phyloP scores from a whole-genome alignment of 306 rosid genomes.

The Quercus robur region DNA sequence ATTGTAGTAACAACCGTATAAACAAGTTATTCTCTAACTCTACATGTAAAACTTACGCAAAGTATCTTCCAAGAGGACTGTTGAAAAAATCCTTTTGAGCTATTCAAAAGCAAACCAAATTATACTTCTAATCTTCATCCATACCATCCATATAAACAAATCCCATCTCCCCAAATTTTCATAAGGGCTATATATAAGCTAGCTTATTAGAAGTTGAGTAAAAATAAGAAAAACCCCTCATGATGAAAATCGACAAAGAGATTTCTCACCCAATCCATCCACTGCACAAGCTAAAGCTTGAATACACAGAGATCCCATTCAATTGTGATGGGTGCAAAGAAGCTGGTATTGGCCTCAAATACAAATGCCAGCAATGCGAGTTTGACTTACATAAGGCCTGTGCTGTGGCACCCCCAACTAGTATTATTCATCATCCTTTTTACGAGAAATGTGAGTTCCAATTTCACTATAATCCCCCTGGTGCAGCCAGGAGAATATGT shows the following conservation, averaged over 20 bases:
- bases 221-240: background rate
- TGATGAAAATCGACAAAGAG: conserved; percentile 37
- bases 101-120: conserved; percentile 5
- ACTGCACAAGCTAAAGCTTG: conserved; percentile 40
- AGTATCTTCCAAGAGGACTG: conserved; percentile 26
- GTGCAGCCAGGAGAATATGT: conserved; percentile 31
- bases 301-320: conserved; percentile 48
- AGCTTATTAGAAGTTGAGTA: background rate
- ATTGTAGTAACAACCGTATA: conserved; percentile 14
- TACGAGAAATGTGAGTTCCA: conserved; percentile 45
- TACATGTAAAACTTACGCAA: conserved; percentile 32
- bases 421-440: conserved; percentile 32
- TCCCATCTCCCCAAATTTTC: background rate
- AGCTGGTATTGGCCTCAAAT: conserved; percentile 52
- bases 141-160: background rate
- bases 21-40: conserved; percentile 34
- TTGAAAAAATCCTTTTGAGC: background rate
- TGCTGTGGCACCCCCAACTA: conserved; percentile 23
- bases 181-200: background rate
- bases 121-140: background rate
- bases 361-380: conserved; percentile 43
- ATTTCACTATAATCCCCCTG: conserved; percentile 31
- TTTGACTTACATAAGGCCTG: conserved; percentile 48
- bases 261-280: conserved; percentile 48
- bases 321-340: conserved; percentile 62